These are phyloP conservation scores for Globisporangium irregulare DNA, from an alignment of 352 stramenopile genomes.

Conservation along the genomic window DNA sequence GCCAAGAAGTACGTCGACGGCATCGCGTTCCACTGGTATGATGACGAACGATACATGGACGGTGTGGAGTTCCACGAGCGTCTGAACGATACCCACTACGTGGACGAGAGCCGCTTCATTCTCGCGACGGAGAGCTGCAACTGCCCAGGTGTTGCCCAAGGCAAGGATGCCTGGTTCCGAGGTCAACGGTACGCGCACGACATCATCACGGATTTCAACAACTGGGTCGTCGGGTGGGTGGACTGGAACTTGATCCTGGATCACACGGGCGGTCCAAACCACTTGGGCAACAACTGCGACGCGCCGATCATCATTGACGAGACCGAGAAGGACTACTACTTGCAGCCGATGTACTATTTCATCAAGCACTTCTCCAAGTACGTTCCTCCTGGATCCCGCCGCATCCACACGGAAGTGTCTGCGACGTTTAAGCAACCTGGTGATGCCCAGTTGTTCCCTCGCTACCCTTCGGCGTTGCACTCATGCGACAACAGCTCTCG, in stretches of 20 bases:
- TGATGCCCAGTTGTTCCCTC: conserved; percentile 54
- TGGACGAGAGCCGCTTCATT: conserved; percentile 61
- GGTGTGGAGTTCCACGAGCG: conserved; percentile 68
- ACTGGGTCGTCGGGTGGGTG: conserved; percentile 85
- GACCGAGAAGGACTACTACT: conserved; percentile 55
- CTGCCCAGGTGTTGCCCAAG: conserved; percentile 60
- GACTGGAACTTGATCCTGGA: conserved; percentile 93
- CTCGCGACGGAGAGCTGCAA: conserved; percentile 76
- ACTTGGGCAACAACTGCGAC: conserved; percentile 76
- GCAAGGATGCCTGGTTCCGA: conserved; percentile 73
- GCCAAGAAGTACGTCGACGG: conserved; percentile 82
- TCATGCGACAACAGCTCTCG: conserved; percentile 65
- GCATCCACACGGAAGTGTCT: conserved; percentile 52
- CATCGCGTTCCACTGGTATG: conserved; percentile 91
- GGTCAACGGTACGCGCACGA: conserved; percentile 88
- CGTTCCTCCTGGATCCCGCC: conserved; percentile 70
- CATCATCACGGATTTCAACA: conserved; percentile 90
- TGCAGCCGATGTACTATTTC: conserved; percentile 91
- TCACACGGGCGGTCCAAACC: conserved; percentile 86
- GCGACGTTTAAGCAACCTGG: conserved; percentile 51
- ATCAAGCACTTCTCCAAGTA: conserved; percentile 91
- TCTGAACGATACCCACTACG: conserved; percentile 70
- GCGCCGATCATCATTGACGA: conserved; percentile 78
- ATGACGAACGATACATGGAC: conserved; percentile 60
- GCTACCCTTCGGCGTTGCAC: conserved; percentile 59